Evolutionary conservation across 345 rosid species (phyloP).

Genomic region (Arabidopsis suecica): DNA sequence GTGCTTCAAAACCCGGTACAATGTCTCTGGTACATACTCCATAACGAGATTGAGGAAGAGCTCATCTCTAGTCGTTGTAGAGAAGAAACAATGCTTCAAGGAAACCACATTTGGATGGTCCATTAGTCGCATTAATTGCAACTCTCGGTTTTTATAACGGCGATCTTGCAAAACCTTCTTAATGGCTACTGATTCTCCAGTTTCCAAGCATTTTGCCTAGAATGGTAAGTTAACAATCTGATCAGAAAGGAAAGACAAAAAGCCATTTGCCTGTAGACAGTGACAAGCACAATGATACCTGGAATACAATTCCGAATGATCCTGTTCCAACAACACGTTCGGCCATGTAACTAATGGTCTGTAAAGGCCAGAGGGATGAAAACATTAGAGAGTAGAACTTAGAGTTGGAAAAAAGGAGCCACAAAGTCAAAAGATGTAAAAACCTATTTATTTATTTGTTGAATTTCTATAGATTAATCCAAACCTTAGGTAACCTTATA

Average conservation of each 20-base stretch:
- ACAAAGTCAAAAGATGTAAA: background rate
- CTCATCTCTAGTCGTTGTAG: slow-evolving; percentile 75
- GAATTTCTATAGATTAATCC: background rate
- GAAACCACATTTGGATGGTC: slow-evolving; percentile 85
- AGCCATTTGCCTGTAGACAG: background rate
- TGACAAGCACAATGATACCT: slow-evolving; percentile 50
- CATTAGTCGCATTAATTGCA: slow-evolving; percentile 79
- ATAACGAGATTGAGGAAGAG: slow-evolving; percentile 80
- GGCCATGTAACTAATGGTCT: slow-evolving; percentile 91
- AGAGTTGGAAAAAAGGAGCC: background rate
- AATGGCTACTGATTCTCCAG: slow-evolving; percentile 84
- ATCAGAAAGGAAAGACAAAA: slow-evolving; percentile 1
- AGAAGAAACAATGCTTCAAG: slow-evolving; percentile 86
- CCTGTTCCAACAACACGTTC: slow-evolving; percentile 86
- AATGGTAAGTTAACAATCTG: slow-evolving; percentile 24
- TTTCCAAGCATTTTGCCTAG: slow-evolving; percentile 90
- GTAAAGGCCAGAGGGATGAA: slow-evolving; percentile 27
- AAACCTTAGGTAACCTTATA: background rate
- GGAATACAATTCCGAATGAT: slow-evolving; percentile 83
- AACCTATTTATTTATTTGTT: no score
- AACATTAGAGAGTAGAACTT: slow-evolving; percentile 29
- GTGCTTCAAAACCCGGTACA: slow-evolving; percentile 69
- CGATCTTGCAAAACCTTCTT: slow-evolving; percentile 87
- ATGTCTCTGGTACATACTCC: slow-evolving; percentile 84
- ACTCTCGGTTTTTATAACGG: slow-evolving; percentile 79